Conservation (phyloP, 2,329 filamentous ascomycete genomes). For the Seiridium unicorne region DNA sequence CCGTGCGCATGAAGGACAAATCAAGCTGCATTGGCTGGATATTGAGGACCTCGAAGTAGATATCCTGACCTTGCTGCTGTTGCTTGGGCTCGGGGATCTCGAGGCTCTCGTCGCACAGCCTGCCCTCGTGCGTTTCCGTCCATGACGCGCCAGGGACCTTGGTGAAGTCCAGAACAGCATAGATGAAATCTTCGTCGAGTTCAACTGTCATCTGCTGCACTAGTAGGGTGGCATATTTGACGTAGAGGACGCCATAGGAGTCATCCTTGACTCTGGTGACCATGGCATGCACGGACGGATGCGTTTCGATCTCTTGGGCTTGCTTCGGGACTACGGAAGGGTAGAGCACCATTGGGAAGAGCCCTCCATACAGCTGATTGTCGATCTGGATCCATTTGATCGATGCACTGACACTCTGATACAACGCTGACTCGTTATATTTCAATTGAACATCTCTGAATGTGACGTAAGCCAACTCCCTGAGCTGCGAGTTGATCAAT, state of each 20-base stretch:
- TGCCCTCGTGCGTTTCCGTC: constrained; percentile 75
- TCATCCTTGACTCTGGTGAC: constrained; percentile 96
- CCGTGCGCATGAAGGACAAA: constrained; percentile 93
- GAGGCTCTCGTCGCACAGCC: constrained; percentile 83
- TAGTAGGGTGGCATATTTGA: constrained; percentile 94
- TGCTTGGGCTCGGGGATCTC: constrained; percentile 91
- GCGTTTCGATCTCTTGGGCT: constrained; percentile 91
- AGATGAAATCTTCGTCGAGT: constrained; percentile 97
- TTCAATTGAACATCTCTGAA: constrained; percentile 88
- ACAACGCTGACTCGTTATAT: constrained; percentile 88
- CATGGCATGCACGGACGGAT: constrained; percentile 90
- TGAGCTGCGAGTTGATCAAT: constrained; percentile 86
- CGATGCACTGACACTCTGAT: constrained; percentile 85
- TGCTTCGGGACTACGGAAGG: constrained; percentile 97
- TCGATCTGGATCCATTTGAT: constrained; percentile 99
- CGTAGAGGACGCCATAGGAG: constrained; percentile 94
- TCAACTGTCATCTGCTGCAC: constrained; percentile 98
- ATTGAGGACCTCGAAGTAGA: constrained; percentile 97
- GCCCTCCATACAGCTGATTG: constrained; percentile 96
- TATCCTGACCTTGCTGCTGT: constrained; percentile 82
- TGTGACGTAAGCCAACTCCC: constrained; percentile 90
- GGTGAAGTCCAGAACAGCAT: constrained; percentile 89
- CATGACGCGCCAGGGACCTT: constrained; percentile 90
- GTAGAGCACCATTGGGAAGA: constrained; percentile 96
- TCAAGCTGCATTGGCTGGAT: constrained; percentile 98